A percentile compares a stretch with the other conserved stretches of the same genome.
These are phyloP conservation scores for Ophiostoma australiae DNA, from an alignment of 2,329 filamentous ascomycete species.

Conservation along the genomic window DNA sequence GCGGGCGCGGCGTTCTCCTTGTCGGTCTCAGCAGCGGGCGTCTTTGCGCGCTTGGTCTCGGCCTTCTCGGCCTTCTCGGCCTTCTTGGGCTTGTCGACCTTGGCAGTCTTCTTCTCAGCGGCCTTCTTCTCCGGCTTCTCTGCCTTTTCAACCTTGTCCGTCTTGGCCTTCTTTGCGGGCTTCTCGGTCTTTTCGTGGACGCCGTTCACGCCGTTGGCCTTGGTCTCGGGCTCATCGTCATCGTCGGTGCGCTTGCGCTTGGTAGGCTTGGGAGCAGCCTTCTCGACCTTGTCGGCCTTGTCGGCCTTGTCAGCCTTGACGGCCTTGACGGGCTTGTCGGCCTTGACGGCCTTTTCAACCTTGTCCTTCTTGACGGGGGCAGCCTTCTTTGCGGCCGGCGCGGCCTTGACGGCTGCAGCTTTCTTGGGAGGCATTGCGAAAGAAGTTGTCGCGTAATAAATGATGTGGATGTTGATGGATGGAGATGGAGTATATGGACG, in stretches of 20 bases:
- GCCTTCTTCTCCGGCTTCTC: constrained; percentile 25
- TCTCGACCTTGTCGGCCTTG: constrained; percentile 22
- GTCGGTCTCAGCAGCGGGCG: constrained; percentile 20
- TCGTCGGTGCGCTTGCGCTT: constrained; percentile 24
- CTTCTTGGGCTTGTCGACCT: constrained; percentile 16
- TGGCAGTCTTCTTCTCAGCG: constrained; percentile 27
- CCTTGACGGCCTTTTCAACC: constrained; percentile 20
- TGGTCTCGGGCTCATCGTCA: constrained; percentile 23
- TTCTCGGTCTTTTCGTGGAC: not conserved
- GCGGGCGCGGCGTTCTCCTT: constrained; percentile 26
- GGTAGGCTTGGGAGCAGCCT: constrained; percentile 23
- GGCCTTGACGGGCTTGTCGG: constrained; percentile 24
- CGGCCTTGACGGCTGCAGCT: constrained; percentile 24
- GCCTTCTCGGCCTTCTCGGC: constrained; percentile 27
- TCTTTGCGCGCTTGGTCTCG: constrained; percentile 21
- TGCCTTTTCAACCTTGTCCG: constrained; percentile 24
- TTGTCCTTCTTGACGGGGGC: constrained; percentile 33
- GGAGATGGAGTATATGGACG: not conserved
- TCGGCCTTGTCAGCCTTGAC: constrained; percentile 19
- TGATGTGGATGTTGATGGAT: not conserved
- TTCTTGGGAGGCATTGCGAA: constrained; percentile 25
- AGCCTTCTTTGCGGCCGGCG: constrained; percentile 31
- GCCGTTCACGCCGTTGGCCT: constrained; percentile 24
- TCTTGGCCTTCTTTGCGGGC: constrained; percentile 17
- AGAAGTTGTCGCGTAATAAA: not conserved